Evolutionary conservation across 495 filamentous ascomycete species (phyloP).

Genomic region (Neurospora sp.): DNA sequence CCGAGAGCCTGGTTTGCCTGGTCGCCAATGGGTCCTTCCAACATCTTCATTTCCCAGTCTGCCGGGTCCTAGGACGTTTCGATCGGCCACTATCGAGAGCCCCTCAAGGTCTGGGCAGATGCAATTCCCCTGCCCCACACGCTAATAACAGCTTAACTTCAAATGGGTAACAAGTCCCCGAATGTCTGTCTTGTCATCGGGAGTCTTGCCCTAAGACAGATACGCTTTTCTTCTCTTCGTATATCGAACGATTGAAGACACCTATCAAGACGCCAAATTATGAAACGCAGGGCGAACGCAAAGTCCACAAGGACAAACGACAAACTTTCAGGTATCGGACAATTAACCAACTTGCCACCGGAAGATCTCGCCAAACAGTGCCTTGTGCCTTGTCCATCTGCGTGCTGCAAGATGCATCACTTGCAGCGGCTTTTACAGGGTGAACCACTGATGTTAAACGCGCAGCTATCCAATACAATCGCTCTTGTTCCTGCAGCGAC

Average conservation of each 20-base stretch:
- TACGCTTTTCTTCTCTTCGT: background rate
- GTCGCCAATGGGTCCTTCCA: background rate
- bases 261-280: background rate
- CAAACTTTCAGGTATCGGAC: background rate
- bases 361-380: background rate
- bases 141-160: background rate
- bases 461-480: background rate
- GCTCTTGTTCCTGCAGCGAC: background rate
- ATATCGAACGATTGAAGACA: background rate
- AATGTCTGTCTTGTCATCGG: background rate
- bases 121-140: background rate
- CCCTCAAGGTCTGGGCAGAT: background rate
- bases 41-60: background rate
- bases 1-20: background rate
- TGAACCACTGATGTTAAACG: background rate
- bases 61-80: background rate
- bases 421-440: background rate
- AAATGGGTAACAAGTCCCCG: background rate
- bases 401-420: background rate
- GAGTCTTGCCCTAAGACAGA: background rate
- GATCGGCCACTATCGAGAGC: background rate
- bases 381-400: background rate
- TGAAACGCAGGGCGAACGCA: background rate
- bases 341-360: background rate
- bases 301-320: background rate